Evolutionary conservation across 2,329 filamentous ascomycete genomes (phyloP).

Genomic region (Bipolaris sorokiniana): DNA sequence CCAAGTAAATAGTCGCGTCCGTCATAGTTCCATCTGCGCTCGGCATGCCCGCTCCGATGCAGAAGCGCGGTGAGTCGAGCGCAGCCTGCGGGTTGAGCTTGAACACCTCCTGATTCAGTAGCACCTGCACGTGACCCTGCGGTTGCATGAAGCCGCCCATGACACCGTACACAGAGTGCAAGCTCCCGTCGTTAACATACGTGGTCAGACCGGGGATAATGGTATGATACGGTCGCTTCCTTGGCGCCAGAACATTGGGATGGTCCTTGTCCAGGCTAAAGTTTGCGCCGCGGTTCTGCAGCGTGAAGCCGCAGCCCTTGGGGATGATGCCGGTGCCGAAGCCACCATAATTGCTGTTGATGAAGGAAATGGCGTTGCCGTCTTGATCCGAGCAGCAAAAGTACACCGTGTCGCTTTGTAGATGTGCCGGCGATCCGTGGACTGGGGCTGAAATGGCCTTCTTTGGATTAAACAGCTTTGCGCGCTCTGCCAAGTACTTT

Average conservation of each 20-base stretch:
- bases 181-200: slow-evolving; percentile 70
- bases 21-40: slow-evolving; percentile 62
- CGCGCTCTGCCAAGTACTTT: slow-evolving; percentile 75
- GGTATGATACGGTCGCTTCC: slow-evolving; percentile 94
- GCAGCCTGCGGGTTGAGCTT: slow-evolving; percentile 83
- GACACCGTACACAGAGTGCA: slow-evolving; percentile 90
- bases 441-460: slow-evolving; percentile 60
- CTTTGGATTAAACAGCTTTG: slow-evolving; percentile 65
- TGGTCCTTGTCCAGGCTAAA: slow-evolving; percentile 76
- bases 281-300: slow-evolving; percentile 91
- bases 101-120: slow-evolving; percentile 87
- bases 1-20: slow-evolving; percentile 73
- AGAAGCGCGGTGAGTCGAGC: slow-evolving; percentile 88
- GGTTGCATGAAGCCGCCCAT: slow-evolving; percentile 99
- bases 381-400: slow-evolving; percentile 80
- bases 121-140: slow-evolving; percentile 91
- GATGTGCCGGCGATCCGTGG: slow-evolving; percentile 78
- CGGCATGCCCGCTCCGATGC: slow-evolving; percentile 77
- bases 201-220: slow-evolving; percentile 95
- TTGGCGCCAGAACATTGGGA: slow-evolving; percentile 79
- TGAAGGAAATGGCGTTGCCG: slow-evolving; percentile 94
- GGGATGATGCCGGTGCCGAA: slow-evolving; percentile 91
- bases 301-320: slow-evolving; percentile 82
- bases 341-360: slow-evolving; percentile 91
- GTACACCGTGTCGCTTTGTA: slow-evolving; percentile 92